Base-by-base conservation (phyloP, 768 basidiomycete species). In the Udeniomyces megalosporus region DNA sequence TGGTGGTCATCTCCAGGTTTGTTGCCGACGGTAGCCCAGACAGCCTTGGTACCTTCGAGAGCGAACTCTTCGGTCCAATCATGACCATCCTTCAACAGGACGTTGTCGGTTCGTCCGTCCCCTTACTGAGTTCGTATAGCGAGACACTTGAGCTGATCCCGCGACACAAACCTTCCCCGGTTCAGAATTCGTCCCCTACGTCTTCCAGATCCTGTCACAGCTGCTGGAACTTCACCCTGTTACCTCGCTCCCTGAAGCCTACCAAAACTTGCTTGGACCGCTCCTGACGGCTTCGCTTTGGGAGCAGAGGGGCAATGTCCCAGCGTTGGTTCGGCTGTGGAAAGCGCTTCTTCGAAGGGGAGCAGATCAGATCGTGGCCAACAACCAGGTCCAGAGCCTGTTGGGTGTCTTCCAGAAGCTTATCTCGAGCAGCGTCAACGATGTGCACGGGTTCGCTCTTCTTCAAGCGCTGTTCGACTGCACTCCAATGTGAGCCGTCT, bases 181-280 rank as follows among this genome's bases (percentile, higher is more conserved):
- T 26, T 3, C 73, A 91, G 93, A 96, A 76, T 97, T 95, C 71
- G 84, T 97, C 51, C 93, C 95, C 4, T 99, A 95, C 72, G 86
- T 87, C 59, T 96, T 97, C 79, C 95, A 99, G 71, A 81, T 99
- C 67, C 82, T 96, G 49, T 85, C 91, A 0, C 95, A 97, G 70
- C 90, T 99, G 80, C 84, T 99, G 32, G 85, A 90, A 66, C 75
- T 88, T 2, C 91, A 93, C 67, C 62, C 74, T 1, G 76, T 78
- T 7, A 67, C 62, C 54, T 64, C 68, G n/a, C 68, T 92, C 2
- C 90, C 93, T 1, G 74, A 77, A 0, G 80, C 84, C 60, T 99
- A 96, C 75, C 82, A 83, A 29, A 75, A 78, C 31, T 77, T 97
- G 10, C 79, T 96, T 6, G 84, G 83, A 0, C 83, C 89, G 69